phyloP scores from a whole-genome alignment of 2,329 filamentous ascomycete species.

The Neophaeococcomyces mojaviensis region DNA sequence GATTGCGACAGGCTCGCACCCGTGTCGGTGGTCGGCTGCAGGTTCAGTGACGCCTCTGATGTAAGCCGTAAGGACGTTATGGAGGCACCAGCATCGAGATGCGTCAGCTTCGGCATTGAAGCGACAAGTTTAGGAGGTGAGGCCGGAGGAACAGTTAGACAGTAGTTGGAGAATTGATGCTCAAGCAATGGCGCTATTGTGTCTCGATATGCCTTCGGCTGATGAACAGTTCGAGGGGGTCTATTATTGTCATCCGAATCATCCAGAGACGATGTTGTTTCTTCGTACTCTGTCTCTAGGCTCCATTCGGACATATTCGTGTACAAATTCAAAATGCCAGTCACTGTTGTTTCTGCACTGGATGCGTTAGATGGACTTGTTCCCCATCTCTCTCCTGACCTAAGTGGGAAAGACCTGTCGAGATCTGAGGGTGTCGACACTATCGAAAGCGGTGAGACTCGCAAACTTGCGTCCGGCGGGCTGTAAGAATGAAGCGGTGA shows the following conservation, averaged over 20 bases:
- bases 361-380: constrained; percentile 18
- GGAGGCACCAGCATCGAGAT: constrained; percentile 1
- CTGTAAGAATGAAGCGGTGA: constrained; percentile 10
- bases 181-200: constrained; percentile 15
- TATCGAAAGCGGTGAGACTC: constrained; percentile 4
- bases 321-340: constrained; percentile 21
- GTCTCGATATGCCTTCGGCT: constrained; percentile 20
- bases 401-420: constrained; percentile 18
- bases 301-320: constrained; percentile 2
- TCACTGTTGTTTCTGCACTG: constrained; percentile 21
- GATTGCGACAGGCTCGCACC: neutral
- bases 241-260: constrained; percentile 15
- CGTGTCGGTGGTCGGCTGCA: neutral
- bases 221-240: constrained; percentile 12
- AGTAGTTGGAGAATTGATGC: constrained; percentile 1
- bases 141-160: neutral
- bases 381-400: constrained; percentile 11
- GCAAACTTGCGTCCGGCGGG: neutral
- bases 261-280: neutral
- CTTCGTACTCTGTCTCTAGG: constrained; percentile 3
- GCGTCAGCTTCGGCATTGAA: constrained; percentile 1
- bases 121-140: constrained; percentile 4
- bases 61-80: constrained; percentile 1
- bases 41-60: neutral
- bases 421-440: constrained; percentile 16